These are phyloP conservation scores for Cercospora zeina DNA, from an alignment of 2,329 filamentous ascomycete genomes.

Conservation along the genomic window DNA sequence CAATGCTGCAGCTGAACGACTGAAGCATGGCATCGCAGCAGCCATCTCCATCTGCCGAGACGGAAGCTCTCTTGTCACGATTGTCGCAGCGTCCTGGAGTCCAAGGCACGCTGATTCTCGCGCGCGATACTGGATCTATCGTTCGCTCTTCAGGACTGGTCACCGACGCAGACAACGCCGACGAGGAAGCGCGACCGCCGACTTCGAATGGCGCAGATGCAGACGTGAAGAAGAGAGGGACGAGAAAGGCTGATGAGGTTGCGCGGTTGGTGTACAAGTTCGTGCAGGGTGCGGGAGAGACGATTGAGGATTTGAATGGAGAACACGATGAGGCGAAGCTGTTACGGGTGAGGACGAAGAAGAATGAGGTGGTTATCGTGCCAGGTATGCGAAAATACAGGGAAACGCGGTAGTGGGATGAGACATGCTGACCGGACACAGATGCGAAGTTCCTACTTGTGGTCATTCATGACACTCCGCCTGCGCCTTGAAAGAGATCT, in stretches of 20 bases:
- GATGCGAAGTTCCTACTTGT: constrained; percentile 77
- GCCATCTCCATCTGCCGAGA: constrained; percentile 53
- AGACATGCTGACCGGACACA: constrained; percentile 18
- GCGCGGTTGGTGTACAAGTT: constrained; percentile 76
- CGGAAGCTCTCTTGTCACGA: constrained; percentile 64
- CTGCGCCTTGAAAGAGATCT: constrained; percentile 52
- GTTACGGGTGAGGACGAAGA: constrained; percentile 75
- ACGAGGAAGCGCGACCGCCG: constrained; percentile 42
- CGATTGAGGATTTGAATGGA: constrained; percentile 71
- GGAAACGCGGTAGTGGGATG: neutral
- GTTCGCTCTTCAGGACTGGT: constrained; percentile 72
- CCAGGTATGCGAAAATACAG: constrained; percentile 51
- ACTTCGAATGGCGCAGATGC: constrained; percentile 28
- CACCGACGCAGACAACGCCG: constrained; percentile 57
- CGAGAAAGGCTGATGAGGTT: constrained; percentile 64
- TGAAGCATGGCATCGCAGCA: constrained; percentile 33
- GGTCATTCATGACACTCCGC: constrained; percentile 78
- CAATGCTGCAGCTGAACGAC: neutral
- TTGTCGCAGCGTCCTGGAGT: constrained; percentile 77
- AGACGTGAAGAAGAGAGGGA: constrained; percentile 45
- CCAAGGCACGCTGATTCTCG: constrained; percentile 73
- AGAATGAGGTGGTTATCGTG: constrained; percentile 80
- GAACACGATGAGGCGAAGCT: constrained; percentile 80
- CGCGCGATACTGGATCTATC: constrained; percentile 69
- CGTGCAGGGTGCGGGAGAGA: constrained; percentile 65